Evolutionary conservation across 1,284 basidiomycete genomes (phyloP).

Genomic region (Macrocybe sp.): DNA sequence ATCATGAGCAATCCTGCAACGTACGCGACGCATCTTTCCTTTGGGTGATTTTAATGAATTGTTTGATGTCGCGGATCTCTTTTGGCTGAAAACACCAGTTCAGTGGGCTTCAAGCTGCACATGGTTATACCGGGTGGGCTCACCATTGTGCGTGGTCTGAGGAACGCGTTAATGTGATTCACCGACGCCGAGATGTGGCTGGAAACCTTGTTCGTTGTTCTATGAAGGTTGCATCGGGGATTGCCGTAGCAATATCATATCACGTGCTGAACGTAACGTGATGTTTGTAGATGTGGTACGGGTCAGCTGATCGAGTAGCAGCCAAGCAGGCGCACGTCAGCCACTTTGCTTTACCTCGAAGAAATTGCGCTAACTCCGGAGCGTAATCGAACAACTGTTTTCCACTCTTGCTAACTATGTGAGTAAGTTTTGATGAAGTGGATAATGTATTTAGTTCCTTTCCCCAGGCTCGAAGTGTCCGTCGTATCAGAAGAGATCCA

Average conservation of each 20-base stretch:
- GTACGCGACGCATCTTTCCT: conserved; percentile 81
- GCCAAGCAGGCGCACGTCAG: too few species aligned
- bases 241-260: conserved; percentile 9
- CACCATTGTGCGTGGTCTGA: conserved; percentile 33
- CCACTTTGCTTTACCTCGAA: too few species aligned
- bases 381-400: too few species aligned
- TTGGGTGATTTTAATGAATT: conserved; percentile 96
- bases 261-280: background rate
- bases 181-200: conserved; percentile 18
- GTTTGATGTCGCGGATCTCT: conserved; percentile 98
- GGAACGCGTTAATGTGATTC: conserved; percentile 19
- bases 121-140: conserved; percentile 13
- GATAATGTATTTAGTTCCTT: background rate
- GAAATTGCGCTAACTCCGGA: too few species aligned
- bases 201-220: conserved; percentile 19
- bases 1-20: conserved; percentile 15
- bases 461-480: conserved; percentile 39
- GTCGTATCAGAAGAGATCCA: conserved; percentile 87
- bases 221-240: conserved; percentile 17
- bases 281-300: background rate
- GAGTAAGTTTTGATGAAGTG: background rate
- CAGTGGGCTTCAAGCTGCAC: background rate
- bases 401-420: conserved; percentile 1
- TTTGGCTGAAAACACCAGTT: conserved; percentile 64
- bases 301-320: background rate